phyloP scores from a whole-genome alignment of 768 basidiomycete genomes.

The Boletus pseudo-olivaceus region DNA sequence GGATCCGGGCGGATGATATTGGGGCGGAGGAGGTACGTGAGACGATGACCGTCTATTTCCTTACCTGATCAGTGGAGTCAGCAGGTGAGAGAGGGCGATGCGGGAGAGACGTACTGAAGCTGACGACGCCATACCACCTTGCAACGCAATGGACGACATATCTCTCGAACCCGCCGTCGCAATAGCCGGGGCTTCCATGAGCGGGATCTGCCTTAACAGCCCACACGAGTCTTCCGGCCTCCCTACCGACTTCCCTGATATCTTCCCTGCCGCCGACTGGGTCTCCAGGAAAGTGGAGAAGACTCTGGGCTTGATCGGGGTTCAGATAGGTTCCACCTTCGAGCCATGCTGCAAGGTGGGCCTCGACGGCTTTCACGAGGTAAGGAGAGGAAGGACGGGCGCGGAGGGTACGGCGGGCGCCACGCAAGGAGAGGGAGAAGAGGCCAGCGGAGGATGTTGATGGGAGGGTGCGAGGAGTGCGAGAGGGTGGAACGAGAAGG shows the following conservation, averaged over 20 bases:
- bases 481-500: constrained; percentile 45
- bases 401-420: constrained; percentile 66
- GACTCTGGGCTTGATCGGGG: constrained; percentile 41
- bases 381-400: constrained; percentile 47
- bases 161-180: constrained; percentile 68
- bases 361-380: constrained; percentile 68
- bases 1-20: constrained; percentile 63
- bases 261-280: constrained; percentile 50
- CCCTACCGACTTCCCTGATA: constrained; percentile 64
- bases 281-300: constrained; percentile 36
- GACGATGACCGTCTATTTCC: constrained; percentile 49
- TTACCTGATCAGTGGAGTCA: constrained; percentile 32
- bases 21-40: constrained; percentile 80
- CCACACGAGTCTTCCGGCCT: constrained; percentile 71
- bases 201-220: constrained; percentile 34
- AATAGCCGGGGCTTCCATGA: neutral
- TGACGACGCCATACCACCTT: constrained; percentile 73
- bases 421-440: constrained; percentile 73
- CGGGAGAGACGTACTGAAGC: constrained; percentile 62
- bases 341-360: constrained; percentile 62
- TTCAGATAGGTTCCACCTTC: constrained; percentile 52
- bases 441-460: constrained; percentile 65
- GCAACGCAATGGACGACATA: constrained; percentile 84
- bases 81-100: neutral
- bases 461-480: constrained; percentile 42